These are phyloP conservation scores for Eucalyptus pauciflora DNA, from an alignment of 345 rosid species.

Conservation along the genomic window DNA sequence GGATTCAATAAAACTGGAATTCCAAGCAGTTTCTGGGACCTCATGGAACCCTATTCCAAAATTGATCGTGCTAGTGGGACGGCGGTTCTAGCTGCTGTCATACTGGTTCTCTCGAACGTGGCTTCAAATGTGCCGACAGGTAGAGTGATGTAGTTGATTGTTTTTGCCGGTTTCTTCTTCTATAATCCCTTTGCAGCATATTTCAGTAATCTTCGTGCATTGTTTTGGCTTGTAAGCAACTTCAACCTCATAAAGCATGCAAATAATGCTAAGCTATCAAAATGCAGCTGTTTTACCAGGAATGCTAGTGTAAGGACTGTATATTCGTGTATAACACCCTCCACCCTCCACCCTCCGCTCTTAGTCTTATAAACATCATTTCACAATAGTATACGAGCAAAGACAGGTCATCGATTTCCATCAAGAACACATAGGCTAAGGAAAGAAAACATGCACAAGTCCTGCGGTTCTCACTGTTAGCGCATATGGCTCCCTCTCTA, in stretches of 20 bases:
- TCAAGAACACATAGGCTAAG: not conserved
- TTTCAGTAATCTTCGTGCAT: not conserved
- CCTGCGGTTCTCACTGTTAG: not conserved
- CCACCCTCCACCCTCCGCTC: not conserved
- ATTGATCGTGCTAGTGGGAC: conserved; percentile 34
- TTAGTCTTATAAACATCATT: not conserved
- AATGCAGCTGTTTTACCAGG: not conserved
- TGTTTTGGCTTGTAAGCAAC: not conserved
- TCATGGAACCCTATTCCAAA: conserved; percentile 63
- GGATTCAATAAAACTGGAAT: conserved; percentile 88
- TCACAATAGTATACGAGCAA: not conserved
- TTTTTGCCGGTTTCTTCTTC: not conserved
- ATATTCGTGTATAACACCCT: not conserved
- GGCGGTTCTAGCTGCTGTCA: conserved; percentile 7
- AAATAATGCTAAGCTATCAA: not conserved
- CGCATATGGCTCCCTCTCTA: not conserved
- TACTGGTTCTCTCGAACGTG: conserved; percentile 16
- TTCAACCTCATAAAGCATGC: not conserved
- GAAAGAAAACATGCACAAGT: not conserved
- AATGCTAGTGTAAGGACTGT: not conserved
- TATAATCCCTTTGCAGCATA: not conserved
- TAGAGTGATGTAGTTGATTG: not conserved
- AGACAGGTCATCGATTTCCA: not conserved
- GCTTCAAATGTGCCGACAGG: conserved; percentile 24
- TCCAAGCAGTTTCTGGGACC: conserved; percentile 63